Percentiles rank a stretch among this genome's conserved stretches.
Evolutionary conservation across 495 filamentous ascomycete species (phyloP).

Genomic region (Penicillium parvum): DNA sequence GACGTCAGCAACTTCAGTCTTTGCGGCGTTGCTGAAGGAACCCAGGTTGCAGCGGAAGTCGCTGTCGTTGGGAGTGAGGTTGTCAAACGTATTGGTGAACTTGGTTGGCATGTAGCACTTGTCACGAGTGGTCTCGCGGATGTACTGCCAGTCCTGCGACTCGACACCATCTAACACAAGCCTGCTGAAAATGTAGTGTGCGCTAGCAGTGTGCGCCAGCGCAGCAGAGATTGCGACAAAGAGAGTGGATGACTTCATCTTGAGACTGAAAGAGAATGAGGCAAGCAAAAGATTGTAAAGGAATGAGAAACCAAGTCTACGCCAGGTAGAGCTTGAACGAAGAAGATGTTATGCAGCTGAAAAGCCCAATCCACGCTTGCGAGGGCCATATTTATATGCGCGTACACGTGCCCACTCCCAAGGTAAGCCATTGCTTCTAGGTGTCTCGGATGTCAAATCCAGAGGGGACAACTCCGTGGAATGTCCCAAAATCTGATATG

Average conservation of each 20-base stretch:
- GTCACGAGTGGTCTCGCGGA: conserved; percentile 18
- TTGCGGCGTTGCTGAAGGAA: conserved; percentile 17
- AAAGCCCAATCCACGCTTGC: too few species aligned
- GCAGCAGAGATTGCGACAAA: conserved; percentile 4
- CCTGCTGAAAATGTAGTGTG: conserved; percentile 23
- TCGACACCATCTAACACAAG: conserved; percentile 10
- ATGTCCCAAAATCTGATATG: too few species aligned
- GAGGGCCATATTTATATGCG: too few species aligned
- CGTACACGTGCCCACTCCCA: too few species aligned
- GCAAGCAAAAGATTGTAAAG: not conserved
- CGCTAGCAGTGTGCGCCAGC: conserved; percentile 8
- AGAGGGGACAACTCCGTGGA: too few species aligned
- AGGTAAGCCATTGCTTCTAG: too few species aligned
- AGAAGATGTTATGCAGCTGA: too few species aligned
- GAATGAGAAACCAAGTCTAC: not conserved
- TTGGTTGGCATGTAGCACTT: conserved; percentile 20
- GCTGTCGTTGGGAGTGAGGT: conserved; percentile 17
- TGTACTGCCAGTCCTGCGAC: conserved; percentile 20
- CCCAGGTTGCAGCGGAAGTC: conserved; percentile 23
- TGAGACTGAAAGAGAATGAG: not conserved
- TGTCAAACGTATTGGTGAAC: conserved; percentile 14
- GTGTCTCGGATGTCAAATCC: too few species aligned
- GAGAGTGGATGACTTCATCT: conserved; percentile 8
- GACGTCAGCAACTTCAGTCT: conserved; percentile 20
- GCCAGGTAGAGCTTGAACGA: too few species aligned